Evolutionary conservation across 176 grass and related monocot species (phyloP).

Genomic region (Leersia perrieri): DNA sequence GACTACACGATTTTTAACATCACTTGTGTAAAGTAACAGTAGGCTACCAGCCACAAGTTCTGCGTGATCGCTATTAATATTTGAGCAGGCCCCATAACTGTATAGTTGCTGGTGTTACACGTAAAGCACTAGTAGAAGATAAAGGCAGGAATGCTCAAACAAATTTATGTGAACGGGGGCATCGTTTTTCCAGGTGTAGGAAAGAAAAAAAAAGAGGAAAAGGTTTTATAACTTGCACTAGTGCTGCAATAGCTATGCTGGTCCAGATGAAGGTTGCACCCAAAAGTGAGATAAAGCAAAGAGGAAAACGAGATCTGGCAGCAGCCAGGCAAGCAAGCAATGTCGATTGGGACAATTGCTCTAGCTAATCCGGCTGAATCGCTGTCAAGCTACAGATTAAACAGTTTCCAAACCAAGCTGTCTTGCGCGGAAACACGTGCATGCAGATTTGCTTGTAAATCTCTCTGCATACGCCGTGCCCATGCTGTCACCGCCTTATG

Average conservation of each 20-base stretch:
- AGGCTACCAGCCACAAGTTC: constrained; percentile 25
- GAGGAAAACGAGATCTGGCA: not conserved
- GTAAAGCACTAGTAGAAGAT: not conserved
- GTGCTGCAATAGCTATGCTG: not conserved
- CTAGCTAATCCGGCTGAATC: not conserved
- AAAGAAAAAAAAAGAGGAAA: not conserved
- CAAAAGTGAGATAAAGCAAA: not conserved
- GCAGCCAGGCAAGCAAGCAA: not conserved
- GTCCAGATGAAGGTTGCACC: not conserved
- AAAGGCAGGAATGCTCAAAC: not conserved
- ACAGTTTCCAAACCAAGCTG: not conserved
- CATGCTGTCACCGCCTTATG: not conserved
- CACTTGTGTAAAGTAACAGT: not conserved
- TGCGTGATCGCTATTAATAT: constrained; percentile 23
- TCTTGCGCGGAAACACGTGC: not conserved
- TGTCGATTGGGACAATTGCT: not conserved
- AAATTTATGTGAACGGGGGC: not conserved
- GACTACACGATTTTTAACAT: not conserved
- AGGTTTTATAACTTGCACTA: not conserved
- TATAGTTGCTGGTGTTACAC: not conserved
- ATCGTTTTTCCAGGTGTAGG: not conserved
- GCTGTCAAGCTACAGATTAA: not conserved
- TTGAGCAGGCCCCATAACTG: not conserved
- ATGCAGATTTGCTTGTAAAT: not conserved
- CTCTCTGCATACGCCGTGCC: not conserved